A percentile compares a stretch with the other conserved stretches of the same genome.
These are phyloP conservation scores for Kazachstania psychrophila DNA, from an alignment of 805 yeast genomes.

Conservation along the genomic window DNA sequence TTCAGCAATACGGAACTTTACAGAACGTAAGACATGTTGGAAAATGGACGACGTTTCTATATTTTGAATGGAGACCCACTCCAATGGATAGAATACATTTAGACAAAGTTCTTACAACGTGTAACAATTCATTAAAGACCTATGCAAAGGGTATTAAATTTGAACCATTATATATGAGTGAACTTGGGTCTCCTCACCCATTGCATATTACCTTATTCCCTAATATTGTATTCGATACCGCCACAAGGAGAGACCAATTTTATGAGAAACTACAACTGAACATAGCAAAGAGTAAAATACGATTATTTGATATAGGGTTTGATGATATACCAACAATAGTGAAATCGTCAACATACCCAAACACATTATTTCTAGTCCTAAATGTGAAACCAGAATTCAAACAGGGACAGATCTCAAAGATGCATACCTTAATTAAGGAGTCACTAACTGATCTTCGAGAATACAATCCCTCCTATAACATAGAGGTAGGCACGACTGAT, in stretches of 20 bases:
- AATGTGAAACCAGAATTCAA: neutral
- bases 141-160: conserved; percentile 6
- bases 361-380: neutral
- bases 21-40: neutral
- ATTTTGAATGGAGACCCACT: conserved; percentile 21
- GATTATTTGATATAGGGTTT: conserved; percentile 3
- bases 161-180: conserved; percentile 18
- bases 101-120: conserved; percentile 6
- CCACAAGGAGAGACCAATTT: conserved; percentile 9
- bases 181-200: conserved; percentile 22
- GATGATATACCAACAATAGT: neutral
- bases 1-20: neutral
- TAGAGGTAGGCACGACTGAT: too few species aligned
- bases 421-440: neutral
- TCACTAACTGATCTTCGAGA: too few species aligned
- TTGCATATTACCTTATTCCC: conserved; percentile 23
- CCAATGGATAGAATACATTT: conserved; percentile 11
- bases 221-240: conserved; percentile 7
- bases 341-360: neutral
- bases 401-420: neutral
- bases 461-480: too few species aligned
- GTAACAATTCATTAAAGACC: conserved; percentile 4
- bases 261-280: neutral
- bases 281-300: neutral
- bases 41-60: conserved; percentile 17